phyloP scores from a whole-genome alignment of 352 stramenopile species.

The Phytophthora europaea region DNA sequence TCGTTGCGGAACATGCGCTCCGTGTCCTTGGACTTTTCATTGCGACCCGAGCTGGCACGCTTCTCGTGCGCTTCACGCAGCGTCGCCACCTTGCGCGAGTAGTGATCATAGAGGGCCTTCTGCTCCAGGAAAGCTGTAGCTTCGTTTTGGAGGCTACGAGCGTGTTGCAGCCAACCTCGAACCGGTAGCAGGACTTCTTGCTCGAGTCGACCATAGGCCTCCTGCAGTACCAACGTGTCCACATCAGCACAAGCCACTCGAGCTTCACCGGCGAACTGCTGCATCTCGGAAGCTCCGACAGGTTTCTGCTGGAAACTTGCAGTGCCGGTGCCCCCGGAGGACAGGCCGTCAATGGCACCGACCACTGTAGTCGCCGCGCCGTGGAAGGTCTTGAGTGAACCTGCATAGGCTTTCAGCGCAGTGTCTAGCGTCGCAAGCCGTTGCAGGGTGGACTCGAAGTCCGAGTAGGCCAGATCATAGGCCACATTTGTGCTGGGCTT shows the following conservation, averaged over 20 bases:
- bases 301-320: slow-evolving; percentile 34
- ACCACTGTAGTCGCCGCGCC: slow-evolving; percentile 63
- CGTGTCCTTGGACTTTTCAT: slow-evolving; percentile 78
- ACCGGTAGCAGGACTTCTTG: slow-evolving; percentile 69
- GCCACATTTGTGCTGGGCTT: slow-evolving; percentile 87
- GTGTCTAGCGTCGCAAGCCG: slow-evolving; percentile 57
- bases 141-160: slow-evolving; percentile 54
- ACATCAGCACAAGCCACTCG: slow-evolving; percentile 68
- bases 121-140: slow-evolving; percentile 64
- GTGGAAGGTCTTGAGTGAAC: slow-evolving; percentile 71
- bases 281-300: slow-evolving; percentile 66
- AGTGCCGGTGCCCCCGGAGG: slow-evolving; percentile 37
- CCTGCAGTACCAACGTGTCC: slow-evolving; percentile 66
- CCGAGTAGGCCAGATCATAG: slow-evolving; percentile 67
- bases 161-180: slow-evolving; percentile 66
- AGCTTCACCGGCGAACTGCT: slow-evolving; percentile 66
- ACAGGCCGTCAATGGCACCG: slow-evolving; percentile 56
- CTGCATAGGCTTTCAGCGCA: slow-evolving; percentile 66
- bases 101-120: slow-evolving; percentile 84
- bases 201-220: slow-evolving; percentile 64
- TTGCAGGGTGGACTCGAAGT: slow-evolving; percentile 72
- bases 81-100: slow-evolving; percentile 76
- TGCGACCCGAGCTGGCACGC: slow-evolving; percentile 52
- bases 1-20: slow-evolving; percentile 88
- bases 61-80: slow-evolving; percentile 78